Conservation (phyloP, 2,329 filamentous ascomycete species). For the Ophiosphaerella korrae region DNA sequence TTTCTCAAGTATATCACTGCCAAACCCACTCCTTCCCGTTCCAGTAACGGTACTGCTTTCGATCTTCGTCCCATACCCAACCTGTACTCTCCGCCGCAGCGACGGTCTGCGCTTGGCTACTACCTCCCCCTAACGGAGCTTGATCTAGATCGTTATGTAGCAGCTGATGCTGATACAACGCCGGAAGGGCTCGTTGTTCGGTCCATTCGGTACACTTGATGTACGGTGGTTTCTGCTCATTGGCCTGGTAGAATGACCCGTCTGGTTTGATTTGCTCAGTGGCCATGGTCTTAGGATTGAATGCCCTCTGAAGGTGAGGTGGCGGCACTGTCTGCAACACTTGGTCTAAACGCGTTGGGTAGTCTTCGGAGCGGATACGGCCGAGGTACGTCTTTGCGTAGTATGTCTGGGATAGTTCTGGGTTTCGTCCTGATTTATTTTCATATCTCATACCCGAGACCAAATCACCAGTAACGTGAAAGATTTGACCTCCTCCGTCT, state of each 20-base stretch:
- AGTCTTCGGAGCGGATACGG: constrained; percentile 4
- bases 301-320: constrained; percentile 4
- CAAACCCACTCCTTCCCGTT: constrained; percentile 2
- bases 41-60: constrained; percentile 1
- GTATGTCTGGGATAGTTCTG: constrained; percentile 6
- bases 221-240: constrained; percentile 2
- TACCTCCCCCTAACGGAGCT: neutral
- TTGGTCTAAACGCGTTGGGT: constrained; percentile 3
- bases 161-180: too few relatives aligned
- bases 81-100: neutral
- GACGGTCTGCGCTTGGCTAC: neutral
- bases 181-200: constrained; percentile 3
- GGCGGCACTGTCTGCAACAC: constrained; percentile 2
- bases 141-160: neutral
- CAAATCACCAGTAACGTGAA: constrained; percentile 6
- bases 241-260: neutral
- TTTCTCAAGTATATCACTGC: neutral
- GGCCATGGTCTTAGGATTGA: constrained; percentile 3
- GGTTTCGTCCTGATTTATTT: constrained; percentile 1
- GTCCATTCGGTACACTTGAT: constrained; percentile 4
- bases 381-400: constrained; percentile 6
- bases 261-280: neutral
- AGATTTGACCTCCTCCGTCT: neutral
- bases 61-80: constrained; percentile 1
- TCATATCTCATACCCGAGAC: constrained; percentile 5